Base-by-base conservation (phyloP, 2,329 filamentous ascomycete species). In the Leptographium radiaticola region DNA sequence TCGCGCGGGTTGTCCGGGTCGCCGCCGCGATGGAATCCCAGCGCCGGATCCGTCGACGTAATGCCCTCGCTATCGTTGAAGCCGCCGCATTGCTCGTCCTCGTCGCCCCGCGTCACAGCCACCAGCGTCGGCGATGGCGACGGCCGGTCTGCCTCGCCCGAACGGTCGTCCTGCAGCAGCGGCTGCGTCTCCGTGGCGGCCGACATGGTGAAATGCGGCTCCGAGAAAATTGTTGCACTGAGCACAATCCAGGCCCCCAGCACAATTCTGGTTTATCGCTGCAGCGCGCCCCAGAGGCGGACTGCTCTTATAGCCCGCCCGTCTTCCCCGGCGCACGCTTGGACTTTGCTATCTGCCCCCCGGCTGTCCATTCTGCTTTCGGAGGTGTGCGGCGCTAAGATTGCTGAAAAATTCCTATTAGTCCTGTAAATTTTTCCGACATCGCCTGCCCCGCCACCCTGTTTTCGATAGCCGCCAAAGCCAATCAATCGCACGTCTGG, bases 1-100 rank as follows among this genome's bases (percentile, higher is more conserved):
- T 78, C 70, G 53, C 73, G 63, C 2, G 78, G 77, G 59, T 80
- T 76, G 15, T 75, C 74, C 1, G 65, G 58, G 54, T 78, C 75
- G 56, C 39, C 46, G 39, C 16, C 16, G 25, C 30, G 39, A 20
- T 45, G 11, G 33, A 52, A 52, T 6, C 43, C 51, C 1, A 40
- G 12, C 13, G 33, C n/a, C 43, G 18, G 16, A 11, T 49, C 45
- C 8, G 39, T n/a, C 15, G 38, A 39, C 4, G 38, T 33, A 20
- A 43, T 16, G 38, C 20, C 36, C 31, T 34, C 38, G 44, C 10
- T 18, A 31, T 45, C 50, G 34, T 38, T 33, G 33, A 25, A 34
- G 47, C 16, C 47, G 33, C 18, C 34, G 36, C 20, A 38, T 25
- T 25, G 3, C 25, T 25, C 25, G 25, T 25, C 25, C 25, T 25